Base-by-base conservation (phyloP, 495 filamentous ascomycete species). In the Penicillium antarcticum region DNA sequence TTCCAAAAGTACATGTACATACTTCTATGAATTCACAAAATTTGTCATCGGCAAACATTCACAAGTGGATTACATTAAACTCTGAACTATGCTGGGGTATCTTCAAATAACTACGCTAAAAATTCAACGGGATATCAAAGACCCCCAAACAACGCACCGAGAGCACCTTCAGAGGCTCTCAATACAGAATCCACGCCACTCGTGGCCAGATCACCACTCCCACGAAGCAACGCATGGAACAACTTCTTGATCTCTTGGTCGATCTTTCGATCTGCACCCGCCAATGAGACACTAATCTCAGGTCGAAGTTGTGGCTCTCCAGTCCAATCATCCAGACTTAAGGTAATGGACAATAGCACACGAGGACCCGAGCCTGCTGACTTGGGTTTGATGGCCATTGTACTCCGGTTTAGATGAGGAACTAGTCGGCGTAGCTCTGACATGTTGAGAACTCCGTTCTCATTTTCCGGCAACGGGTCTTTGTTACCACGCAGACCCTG, bases 311-410 rank as follows among this genome's bases (percentile, higher is more conserved):
- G 68, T 13, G 69, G 71, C 49, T 67, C 70, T 39, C 72, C 65
- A 35, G 69, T 71, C 73, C 66, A 78, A 29, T 68, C 71, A 48
- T 71, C 71, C 32, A 72, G 56, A 23, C 32, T 48, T 45, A 72
- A 56, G 10, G 53, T 54, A 53, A 65, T 77, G 18, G 65, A 60
- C 19, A 78, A 48, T 38, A 70, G 58, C 4, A 68, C 58, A 29
- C 44, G 62, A 35, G 54, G 56, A 8, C 47, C 42, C 24, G 31
- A 55, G 13, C 18, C 32, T 14, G 48, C 34, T 0, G 49, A 47
- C 4, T 58, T 63, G 4, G 61, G 53, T 19, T 60, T 55, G 42
- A 80, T 66, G n/a, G 68, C 48, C 62, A 78, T 69, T 0, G 60
- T 65, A 26, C 65, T 68, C 9, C 71, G 69, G 33, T 74, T 69